Evolutionary conservation across 2,329 filamentous ascomycete genomes (phyloP).

Genomic region (Alternaria metachromatica): DNA sequence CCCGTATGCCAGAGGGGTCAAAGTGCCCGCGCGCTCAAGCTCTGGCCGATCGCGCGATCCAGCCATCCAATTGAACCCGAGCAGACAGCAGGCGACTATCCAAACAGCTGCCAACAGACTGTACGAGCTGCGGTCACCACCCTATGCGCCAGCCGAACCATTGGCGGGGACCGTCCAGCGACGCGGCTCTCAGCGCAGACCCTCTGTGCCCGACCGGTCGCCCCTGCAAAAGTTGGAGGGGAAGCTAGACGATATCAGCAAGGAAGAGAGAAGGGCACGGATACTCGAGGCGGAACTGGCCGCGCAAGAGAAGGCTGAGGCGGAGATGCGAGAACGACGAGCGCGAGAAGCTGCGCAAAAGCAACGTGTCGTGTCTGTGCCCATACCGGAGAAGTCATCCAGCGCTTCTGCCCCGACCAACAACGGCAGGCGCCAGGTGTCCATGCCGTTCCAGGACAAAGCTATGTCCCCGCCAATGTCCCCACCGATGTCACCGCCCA

Average conservation of each 20-base stretch:
- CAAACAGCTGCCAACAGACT: constrained; percentile 41
- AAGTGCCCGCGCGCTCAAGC: constrained; percentile 32
- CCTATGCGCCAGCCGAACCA: constrained; percentile 39
- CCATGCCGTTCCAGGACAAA: constrained; percentile 37
- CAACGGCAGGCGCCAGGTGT: constrained; percentile 41
- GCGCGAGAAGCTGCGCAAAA: constrained; percentile 42
- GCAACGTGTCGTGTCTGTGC: constrained; percentile 34
- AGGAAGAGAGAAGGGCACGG: constrained; percentile 89
- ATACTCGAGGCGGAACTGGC: constrained; percentile 81
- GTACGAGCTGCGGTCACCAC: constrained; percentile 40
- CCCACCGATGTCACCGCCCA: constrained; percentile 21
- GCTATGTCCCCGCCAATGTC: constrained; percentile 18
- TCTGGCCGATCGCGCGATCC: constrained; percentile 42
- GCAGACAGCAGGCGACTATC: constrained; percentile 44
- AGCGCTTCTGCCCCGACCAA: constrained; percentile 20
- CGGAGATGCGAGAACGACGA: constrained; percentile 43
- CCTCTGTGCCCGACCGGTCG: constrained; percentile 80
- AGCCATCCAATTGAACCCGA: constrained; percentile 41
- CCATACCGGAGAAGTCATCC: constrained; percentile 16
- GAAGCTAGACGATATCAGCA: constrained; percentile 89
- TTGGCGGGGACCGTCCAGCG: constrained; percentile 36
- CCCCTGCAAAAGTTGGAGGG: constrained; percentile 93
- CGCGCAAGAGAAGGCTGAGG: constrained; percentile 67
- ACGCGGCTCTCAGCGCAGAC: constrained; percentile 39
- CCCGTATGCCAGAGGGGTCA: constrained; percentile 42